Conservation (phyloP, 78 protist species). For the Dictyostelium firmibasis region DNA sequence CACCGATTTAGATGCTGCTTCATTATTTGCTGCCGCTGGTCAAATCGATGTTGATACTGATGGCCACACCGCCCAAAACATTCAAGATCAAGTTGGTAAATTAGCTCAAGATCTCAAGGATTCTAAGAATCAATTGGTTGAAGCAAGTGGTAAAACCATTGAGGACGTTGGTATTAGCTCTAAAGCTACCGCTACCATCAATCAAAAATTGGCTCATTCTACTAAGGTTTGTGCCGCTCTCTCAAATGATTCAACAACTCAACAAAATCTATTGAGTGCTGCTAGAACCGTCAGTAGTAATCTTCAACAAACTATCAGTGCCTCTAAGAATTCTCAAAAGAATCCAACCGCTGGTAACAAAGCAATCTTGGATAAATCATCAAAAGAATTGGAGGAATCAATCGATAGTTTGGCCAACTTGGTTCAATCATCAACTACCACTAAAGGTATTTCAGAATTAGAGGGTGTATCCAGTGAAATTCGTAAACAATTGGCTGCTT, state of each 20-base stretch:
- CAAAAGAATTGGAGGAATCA: slow-evolving; percentile 16
- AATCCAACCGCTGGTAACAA: slow-evolving; percentile 35
- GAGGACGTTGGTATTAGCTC: slow-evolving; percentile 37
- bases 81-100: slow-evolving; percentile 9
- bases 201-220: slow-evolving; percentile 5
- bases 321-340: slow-evolving; percentile 36
- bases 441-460: slow-evolving; percentile 64
- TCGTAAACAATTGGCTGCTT: slow-evolving; percentile 39
- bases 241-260: slow-evolving; percentile 4
- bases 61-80: background rate
- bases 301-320: slow-evolving; percentile 4
- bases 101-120: background rate
- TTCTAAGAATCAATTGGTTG: background rate
- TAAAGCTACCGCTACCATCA: background rate
- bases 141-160: slow-evolving; percentile 13
- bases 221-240: slow-evolving; percentile 50
- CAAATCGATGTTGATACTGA: slow-evolving; percentile 59
- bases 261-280: slow-evolving; percentile 31
- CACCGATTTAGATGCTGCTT: slow-evolving; percentile 77
- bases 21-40: slow-evolving; percentile 82
- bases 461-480: slow-evolving; percentile 26
- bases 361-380: background rate
- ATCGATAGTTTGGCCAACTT: background rate
- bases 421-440: slow-evolving; percentile 46
- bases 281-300: slow-evolving; percentile 10